Evolutionary conservation across 768 basidiomycete species (phyloP), one percentile per base, ranked within the genome.

Genomic region (Tephrocybe rancida): DNA sequence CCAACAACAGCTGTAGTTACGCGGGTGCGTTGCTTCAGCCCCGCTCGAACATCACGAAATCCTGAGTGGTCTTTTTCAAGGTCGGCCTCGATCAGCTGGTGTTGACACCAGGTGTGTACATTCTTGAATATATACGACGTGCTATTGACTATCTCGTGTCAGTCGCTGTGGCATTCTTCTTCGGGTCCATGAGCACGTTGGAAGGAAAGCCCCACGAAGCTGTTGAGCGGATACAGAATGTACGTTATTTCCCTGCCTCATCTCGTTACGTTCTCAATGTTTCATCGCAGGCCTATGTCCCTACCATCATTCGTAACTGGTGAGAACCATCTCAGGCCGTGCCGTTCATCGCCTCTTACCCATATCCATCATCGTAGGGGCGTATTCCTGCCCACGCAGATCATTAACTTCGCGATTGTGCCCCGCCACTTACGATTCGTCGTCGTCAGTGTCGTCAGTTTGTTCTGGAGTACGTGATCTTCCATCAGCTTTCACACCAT

Each of bases 71-170:
- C 35, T 58, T 7, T 37, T 5, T 38, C 44, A 64, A 88, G 89
- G 89, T 92, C 5, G 90, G 81, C 70, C 76, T 95, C 24, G 94
- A 95, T 67, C 94, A 96, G 70, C 80, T 82, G 5, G 61, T 90
- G 11, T 73, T 92, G 43, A 87, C 91, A 1, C 93, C 94, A 9
- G 74, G 86, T 82, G 58, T 55, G 73, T 32, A 3, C 18, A 9
- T 30, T n/a, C 46, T 19, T 2, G 5, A 10, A 24, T 42, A 1
- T 27, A 6, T 16, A 5, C 14, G 18, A 13, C 34, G 16, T 19
- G 18, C 4, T 27, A 45, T 38, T 47, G 18, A 32, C 29, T 22
- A 49, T 6, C 14, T 6, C 14, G 3, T 39, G 18, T 10, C 46
- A 80, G 79, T 71, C 27, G 79, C 75, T 1, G 75, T 81, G 1